phyloP scores from a whole-genome alignment of 2,329 filamentous ascomycete species.

The Tothia fuscella region DNA sequence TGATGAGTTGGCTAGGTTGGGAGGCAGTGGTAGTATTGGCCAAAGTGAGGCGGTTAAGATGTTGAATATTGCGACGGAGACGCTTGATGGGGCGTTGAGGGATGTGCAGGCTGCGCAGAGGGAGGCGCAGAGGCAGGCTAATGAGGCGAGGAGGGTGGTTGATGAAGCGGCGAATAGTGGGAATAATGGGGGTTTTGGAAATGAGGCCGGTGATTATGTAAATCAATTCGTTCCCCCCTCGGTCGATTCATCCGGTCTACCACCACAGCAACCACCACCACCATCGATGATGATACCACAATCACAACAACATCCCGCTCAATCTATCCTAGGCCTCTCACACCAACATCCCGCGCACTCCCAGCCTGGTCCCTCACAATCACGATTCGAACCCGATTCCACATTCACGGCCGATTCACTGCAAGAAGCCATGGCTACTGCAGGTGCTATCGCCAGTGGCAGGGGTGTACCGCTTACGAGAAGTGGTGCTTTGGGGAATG shows the following conservation, averaged over 20 bases:
- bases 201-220: background rate
- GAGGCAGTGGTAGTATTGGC: too few species aligned
- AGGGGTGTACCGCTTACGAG: slow-evolving; percentile 15
- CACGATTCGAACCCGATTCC: too few species aligned
- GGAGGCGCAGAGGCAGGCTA: background rate
- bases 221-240: background rate
- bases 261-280: background rate
- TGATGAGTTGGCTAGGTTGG: too few species aligned
- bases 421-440: background rate
- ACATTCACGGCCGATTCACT: background rate
- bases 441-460: slow-evolving; percentile 6
- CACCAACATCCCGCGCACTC: too few species aligned
- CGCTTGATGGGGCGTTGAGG: background rate
- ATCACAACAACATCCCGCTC: background rate
- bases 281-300: background rate
- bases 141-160: background rate
- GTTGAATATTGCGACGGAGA: background rate
- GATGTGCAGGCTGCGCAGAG: background rate
- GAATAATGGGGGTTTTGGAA: too few species aligned
- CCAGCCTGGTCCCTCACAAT: too few species aligned
- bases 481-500: slow-evolving; percentile 41
- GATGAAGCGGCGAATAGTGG: too few species aligned
- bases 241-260: background rate
- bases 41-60: too few species aligned
- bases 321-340: too few species aligned